Conservation (phyloP, 1,284 basidiomycete species). For the Schizophyllum commune region DNA sequence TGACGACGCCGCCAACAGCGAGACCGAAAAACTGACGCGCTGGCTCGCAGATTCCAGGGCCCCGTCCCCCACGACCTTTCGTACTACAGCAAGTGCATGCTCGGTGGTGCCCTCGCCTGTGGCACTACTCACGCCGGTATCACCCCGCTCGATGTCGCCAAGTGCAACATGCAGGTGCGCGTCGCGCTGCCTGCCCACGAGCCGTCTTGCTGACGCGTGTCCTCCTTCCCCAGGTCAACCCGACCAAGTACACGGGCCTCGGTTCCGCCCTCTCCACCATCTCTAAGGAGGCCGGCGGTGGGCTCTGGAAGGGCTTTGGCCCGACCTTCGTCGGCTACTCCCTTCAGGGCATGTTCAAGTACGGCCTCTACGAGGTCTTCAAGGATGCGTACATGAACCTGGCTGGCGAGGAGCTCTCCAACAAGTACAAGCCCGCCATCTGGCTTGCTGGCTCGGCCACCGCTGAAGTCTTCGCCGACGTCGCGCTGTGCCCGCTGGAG, state of each 20-base stretch:
- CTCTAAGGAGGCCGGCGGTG: conserved; percentile 77
- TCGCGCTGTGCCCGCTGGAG: conserved; percentile 76
- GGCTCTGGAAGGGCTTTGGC: conserved; percentile 92
- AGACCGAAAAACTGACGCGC: too few species aligned
- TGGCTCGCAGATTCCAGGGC: conserved; percentile 43
- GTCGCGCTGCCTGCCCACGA: conserved; percentile 19
- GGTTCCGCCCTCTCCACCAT: conserved; percentile 67
- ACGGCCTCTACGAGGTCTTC: conserved; percentile 94
- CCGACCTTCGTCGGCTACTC: conserved; percentile 92
- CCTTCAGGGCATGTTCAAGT: conserved; percentile 95
- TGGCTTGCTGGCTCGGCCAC: conserved; percentile 93
- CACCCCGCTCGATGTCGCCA: conserved; percentile 91
- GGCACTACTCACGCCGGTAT: conserved; percentile 92
- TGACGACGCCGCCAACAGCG: neutral
- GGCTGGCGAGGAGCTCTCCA: conserved; percentile 77
- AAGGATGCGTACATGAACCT: conserved; percentile 87
- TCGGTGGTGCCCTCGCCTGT: conserved; percentile 90
- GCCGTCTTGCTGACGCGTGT: conserved; percentile 5
- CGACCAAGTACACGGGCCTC: conserved; percentile 72
- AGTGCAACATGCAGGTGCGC: conserved; percentile 96
- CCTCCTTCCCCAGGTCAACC: conserved; percentile 53
- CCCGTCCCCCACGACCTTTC: conserved; percentile 65
- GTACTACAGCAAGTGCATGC: conserved; percentile 76
- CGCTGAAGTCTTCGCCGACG: conserved; percentile 93
- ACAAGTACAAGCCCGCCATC: conserved; percentile 87